These are phyloP conservation scores for Elsinoe australis DNA, from an alignment of 2,329 filamentous ascomycete species.

Conservation along the genomic window DNA sequence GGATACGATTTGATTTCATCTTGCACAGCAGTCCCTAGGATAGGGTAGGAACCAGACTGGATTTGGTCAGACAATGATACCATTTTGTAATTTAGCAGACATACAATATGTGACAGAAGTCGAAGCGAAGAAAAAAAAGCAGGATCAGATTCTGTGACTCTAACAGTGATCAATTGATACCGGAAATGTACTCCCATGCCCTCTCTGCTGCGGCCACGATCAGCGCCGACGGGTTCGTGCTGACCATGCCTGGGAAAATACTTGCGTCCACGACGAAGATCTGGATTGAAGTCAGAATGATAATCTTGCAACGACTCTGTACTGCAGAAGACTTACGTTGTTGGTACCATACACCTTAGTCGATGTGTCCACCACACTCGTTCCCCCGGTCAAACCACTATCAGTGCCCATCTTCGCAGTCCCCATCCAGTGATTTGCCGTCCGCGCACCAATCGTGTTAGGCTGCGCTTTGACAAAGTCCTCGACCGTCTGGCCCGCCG, in stretches of 20 bases:
- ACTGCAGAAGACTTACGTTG: slow-evolving; percentile 44
- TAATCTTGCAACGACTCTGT: too few relatives aligned
- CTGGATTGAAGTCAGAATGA: not conserved
- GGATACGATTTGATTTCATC: not conserved
- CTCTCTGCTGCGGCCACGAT: slow-evolving; percentile 59
- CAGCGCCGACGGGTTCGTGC: slow-evolving; percentile 60
- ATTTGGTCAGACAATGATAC: too few relatives aligned
- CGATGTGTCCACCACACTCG: slow-evolving; percentile 44
- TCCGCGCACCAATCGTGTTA: slow-evolving; percentile 31
- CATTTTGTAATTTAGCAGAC: too few relatives aligned
- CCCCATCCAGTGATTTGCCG: slow-evolving; percentile 43
- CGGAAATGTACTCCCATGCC: slow-evolving; percentile 44
- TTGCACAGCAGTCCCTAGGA: slow-evolving; percentile 6
- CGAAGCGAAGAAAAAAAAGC: too few relatives aligned
- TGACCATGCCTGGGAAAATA: slow-evolving; percentile 62
- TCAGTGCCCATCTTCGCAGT: slow-evolving; percentile 36
- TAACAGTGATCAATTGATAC: not conserved
- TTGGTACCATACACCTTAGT: slow-evolving; percentile 53
- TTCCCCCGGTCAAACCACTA: slow-evolving; percentile 37
- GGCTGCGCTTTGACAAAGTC: slow-evolving; percentile 45
- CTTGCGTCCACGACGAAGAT: slow-evolving; percentile 61
- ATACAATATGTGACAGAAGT: too few relatives aligned
- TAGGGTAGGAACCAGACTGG: too few relatives aligned
- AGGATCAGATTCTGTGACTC: not conserved
- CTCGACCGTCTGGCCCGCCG: slow-evolving; percentile 45